These are phyloP conservation scores for Aureobasidium sp. DNA, from an alignment of 2,329 filamentous ascomycete species.

Conservation along the genomic window DNA sequence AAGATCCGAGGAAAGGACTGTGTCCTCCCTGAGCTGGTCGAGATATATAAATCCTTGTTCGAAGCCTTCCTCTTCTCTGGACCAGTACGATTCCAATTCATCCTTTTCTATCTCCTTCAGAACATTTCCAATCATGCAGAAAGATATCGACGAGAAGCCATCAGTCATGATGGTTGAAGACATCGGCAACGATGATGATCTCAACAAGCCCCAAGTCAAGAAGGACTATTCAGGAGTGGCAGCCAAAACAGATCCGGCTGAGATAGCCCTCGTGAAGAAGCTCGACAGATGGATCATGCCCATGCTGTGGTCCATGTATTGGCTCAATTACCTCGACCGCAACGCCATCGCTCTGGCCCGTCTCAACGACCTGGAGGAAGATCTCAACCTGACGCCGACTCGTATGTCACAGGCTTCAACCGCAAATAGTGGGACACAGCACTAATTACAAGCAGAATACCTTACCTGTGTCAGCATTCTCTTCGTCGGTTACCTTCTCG, in stretches of 20 bases:
- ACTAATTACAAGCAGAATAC: slow-evolving; percentile 14
- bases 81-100: background rate
- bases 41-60: background rate
- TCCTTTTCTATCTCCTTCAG: background rate
- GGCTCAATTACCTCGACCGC: slow-evolving; percentile 60
- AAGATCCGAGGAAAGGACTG: background rate
- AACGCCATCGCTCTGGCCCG: slow-evolving; percentile 55
- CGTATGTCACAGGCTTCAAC: slow-evolving; percentile 33
- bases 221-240: slow-evolving; percentile 25
- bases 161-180: slow-evolving; percentile 8
- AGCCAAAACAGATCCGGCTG: slow-evolving; percentile 24
- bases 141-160: background rate
- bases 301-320: slow-evolving; percentile 55
- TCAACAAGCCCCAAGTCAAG: background rate
- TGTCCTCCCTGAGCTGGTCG: background rate
- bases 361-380: slow-evolving; percentile 54
- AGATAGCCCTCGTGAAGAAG: slow-evolving; percentile 25
- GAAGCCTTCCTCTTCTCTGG: background rate
- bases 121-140: background rate
- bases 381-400: slow-evolving; percentile 42
- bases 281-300: slow-evolving; percentile 24
- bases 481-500: slow-evolving; percentile 48
- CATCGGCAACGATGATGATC: background rate
- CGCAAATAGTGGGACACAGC: background rate
- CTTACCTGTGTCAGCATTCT: slow-evolving; percentile 51